A percentile compares a stretch with the other conserved stretches of the same genome.
These are phyloP conservation scores for Knoxdaviesia capensis DNA, from an alignment of 2,329 filamentous ascomycete genomes.

Conservation along the genomic window DNA sequence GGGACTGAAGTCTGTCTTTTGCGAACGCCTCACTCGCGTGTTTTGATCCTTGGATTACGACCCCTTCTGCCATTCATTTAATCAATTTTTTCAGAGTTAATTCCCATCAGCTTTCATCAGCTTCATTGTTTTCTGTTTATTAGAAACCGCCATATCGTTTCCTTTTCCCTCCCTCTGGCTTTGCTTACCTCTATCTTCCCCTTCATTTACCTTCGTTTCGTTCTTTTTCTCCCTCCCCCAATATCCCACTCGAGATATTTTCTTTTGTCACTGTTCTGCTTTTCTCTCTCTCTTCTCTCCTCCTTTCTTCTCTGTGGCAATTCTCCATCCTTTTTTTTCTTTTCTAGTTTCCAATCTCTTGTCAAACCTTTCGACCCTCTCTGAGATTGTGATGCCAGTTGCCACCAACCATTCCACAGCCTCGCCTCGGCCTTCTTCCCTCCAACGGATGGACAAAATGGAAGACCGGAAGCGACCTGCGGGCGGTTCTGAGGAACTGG, in stretches of 20 bases:
- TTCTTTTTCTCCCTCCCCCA: slow-evolving; percentile 2
- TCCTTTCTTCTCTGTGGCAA: slow-evolving; percentile 4
- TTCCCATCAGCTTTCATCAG: no score
- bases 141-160: background rate
- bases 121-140: no score
- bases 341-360: no score
- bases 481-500: slow-evolving; percentile 60
- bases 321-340: no score
- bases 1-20: no score
- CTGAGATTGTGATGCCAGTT: slow-evolving; percentile 60
- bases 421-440: slow-evolving; percentile 56
- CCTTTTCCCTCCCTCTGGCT: background rate
- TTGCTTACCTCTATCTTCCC: background rate
- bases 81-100: no score
- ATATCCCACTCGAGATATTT: slow-evolving; percentile 4
- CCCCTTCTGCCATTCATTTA: no score
- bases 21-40: no score
- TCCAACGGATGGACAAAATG: slow-evolving; percentile 55
- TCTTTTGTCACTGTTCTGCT: background rate
- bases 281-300: slow-evolving; percentile 1
- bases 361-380: slow-evolving; percentile 8
- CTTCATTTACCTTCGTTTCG: background rate
- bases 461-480: slow-evolving; percentile 98
- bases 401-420: slow-evolving; percentile 48
- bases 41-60: no score